Base-by-base conservation (phyloP, 2,329 filamentous ascomycete species). In the Juglanconis juglandina region DNA sequence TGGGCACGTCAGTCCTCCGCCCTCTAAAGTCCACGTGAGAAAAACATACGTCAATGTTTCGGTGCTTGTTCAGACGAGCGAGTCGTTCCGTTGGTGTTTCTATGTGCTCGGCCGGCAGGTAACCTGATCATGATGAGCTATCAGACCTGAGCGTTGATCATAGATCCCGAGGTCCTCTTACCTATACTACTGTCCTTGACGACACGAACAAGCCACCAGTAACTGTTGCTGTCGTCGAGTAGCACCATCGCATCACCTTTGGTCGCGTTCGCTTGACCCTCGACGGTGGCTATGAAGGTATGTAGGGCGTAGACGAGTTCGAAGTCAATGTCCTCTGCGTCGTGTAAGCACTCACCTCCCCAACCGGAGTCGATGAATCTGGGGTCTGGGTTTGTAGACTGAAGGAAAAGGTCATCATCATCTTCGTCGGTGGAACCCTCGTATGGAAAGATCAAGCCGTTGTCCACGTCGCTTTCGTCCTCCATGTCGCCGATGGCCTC, bases 191-290 rank as follows among this genome's bases (percentile, higher is more conserved):
- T 96, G 76, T 99, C 95, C 75, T 98, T 98, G 56, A 98, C 93
- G 50, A 99, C 91, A 66, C 94, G 85, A 13, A 99, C 95, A 63
- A 99, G 85, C 95, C 95, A 99, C 95, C 95, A 99, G 75, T 99
- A 99, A 77, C 93, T 98, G 78, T 99, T 99, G 77, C 92, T 98
- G 70, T 99, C 95, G 71, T 99, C 95, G 30, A 99, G 84, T 65
- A 99, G 81, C 57, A 98, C 94, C 95, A 99, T 99, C 13, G 94
- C 98, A 71, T 99, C 95, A 55, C 95, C 95, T 77, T 99, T 99
- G 39, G 92, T 96, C 61, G 95, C 95, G 79, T 98, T 99, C 64
- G 95, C 95, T 76, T 99, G 95, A 34, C 95, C 95, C 76, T 99
- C 95, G 53, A 99, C 95, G 0, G 95, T 98, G 34, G 95, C 95